A percentile compares a stretch with the other conserved stretches of the same genome.
These are phyloP conservation scores for Lomentospora prolificans DNA, from an alignment of 2,329 filamentous ascomycete species.

Conservation along the genomic window DNA sequence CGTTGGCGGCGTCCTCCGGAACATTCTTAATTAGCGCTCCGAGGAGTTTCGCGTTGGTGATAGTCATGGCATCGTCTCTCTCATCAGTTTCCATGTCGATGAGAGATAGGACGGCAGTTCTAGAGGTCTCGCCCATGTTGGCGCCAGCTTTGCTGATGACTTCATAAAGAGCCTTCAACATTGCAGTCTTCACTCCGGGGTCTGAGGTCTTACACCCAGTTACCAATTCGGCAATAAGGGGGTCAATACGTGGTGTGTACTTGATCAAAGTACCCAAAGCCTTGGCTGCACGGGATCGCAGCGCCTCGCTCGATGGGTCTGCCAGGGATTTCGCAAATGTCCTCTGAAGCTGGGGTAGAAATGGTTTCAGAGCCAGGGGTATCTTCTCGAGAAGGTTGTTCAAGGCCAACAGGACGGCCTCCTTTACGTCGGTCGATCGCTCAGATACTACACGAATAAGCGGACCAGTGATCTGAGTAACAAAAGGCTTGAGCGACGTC, in stretches of 20 bases:
- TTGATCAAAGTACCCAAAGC: slow-evolving; percentile 93
- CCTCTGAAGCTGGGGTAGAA: slow-evolving; percentile 89
- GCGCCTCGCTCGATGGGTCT: slow-evolving; percentile 79
- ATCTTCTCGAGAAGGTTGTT: slow-evolving; percentile 97
- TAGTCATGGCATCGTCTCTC: slow-evolving; percentile 65
- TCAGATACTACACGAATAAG: slow-evolving; percentile 97
- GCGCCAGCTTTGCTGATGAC: slow-evolving; percentile 89
- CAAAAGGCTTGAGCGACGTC: slow-evolving; percentile 82
- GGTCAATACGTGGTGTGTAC: slow-evolving; percentile 88
- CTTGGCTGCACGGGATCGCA: slow-evolving; percentile 83
- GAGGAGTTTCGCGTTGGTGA: slow-evolving; percentile 83
- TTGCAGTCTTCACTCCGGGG: slow-evolving; percentile 79
- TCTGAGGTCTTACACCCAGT: slow-evolving; percentile 91
- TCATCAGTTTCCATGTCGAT: slow-evolving; percentile 80
- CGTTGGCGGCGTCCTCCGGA: slow-evolving; percentile 56
- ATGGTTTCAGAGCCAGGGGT: slow-evolving; percentile 87
- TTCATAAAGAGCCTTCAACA: slow-evolving; percentile 94
- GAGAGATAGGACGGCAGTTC: slow-evolving; percentile 72
- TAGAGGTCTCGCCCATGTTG: slow-evolving; percentile 90
- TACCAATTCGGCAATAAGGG: slow-evolving; percentile 82
- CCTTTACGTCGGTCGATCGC: slow-evolving; percentile 90
- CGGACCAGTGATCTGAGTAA: slow-evolving; percentile 94
- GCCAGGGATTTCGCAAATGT: slow-evolving; percentile 95
- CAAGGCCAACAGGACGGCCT: slow-evolving; percentile 84
- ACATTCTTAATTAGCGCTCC: slow-evolving; percentile 85